Evolutionary conservation across 768 basidiomycete species (phyloP), one percentile per base, ranked within the genome.

Genomic region (Wakefieldia striispora): DNA sequence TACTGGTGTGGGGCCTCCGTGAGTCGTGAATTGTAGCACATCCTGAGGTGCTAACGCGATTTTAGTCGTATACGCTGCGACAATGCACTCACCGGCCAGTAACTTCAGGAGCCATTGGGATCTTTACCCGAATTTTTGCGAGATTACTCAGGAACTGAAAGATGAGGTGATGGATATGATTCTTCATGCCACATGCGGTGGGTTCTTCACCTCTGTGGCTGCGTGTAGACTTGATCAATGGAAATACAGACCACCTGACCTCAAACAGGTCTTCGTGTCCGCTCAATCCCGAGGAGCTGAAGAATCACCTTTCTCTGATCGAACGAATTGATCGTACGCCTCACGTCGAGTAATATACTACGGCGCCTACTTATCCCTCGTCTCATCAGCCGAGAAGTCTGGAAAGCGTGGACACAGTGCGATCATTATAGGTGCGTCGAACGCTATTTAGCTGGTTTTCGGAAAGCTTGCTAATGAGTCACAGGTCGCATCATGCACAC

Each of bases 51-150:
- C 13, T 31, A 34, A 45, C 23, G 35, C n/a, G 5, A 6, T 48
- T 31, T 24, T 14, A n/a, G 40, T 45, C 7, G 3, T 16, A 19
- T 27, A 6, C 33, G n/a, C 31, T 36, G 4, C 7, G 4, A 37
- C 20, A n/a, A 6, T 37, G 16, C 29, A 39, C 36, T 54, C 27
- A 64, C n/a, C n/a, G n/a, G n/a, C n/a, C n/a, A 6, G n/a, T n/a
- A 5, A 33, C 12, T 17, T 2, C 45, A 73, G 72, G 72, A 54
- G 21, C 12, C 73, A 73, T 50, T 73, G 72, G 64, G 58, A 68
- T 45, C 44, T 60, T 5, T 69, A 57, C 45, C 69, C 69, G 1
- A 58, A 57, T 24, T 56, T 62, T 17, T 66, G 66, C 16, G 16
- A 51, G 4, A 47, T 68, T 14, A 66, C 66, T 10, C 40, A 53